phyloP scores from a whole-genome alignment of 2,329 filamentous ascomycete genomes.

The Aspergillus sclerotialis region DNA sequence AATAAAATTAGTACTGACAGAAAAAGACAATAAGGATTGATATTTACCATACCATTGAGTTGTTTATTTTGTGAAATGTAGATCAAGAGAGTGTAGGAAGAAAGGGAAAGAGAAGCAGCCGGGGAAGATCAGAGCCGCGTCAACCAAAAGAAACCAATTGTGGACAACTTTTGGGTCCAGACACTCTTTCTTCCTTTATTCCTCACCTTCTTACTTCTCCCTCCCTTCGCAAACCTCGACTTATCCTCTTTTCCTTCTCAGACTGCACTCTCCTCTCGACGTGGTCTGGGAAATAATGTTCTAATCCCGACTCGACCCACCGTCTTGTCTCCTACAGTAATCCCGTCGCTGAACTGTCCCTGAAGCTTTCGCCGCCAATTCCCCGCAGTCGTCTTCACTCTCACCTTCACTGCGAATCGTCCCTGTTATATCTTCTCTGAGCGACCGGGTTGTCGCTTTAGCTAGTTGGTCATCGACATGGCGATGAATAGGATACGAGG shows the following conservation, averaged over 20 bases:
- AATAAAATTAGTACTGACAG: too few relatives aligned
- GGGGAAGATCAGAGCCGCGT: too few relatives aligned
- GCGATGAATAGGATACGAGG: conserved; percentile 94
- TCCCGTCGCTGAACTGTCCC: too few relatives aligned
- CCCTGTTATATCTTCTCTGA: conserved; percentile 14
- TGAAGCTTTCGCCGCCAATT: conserved; percentile 21
- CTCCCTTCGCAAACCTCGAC: conserved; percentile 5
- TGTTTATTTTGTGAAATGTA: too few relatives aligned
- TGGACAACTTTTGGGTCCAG: conserved; percentile 25
- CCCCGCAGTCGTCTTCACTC: conserved; percentile 24
- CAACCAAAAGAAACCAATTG: conserved; percentile 23
- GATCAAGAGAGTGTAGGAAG: too few relatives aligned
- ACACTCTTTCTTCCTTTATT: conserved; percentile 13
- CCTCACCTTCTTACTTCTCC: conserved; percentile 6
- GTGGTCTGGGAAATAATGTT: conserved; percentile 6
- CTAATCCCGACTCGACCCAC: conserved; percentile 6
- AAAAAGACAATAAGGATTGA: too few relatives aligned
- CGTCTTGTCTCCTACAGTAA: conserved; percentile 6
- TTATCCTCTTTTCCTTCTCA: conserved; percentile 4
- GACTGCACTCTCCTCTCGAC: conserved; percentile 2
- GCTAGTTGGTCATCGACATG: conserved; percentile 47
- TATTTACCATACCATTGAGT: too few relatives aligned
- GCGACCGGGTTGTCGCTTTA: conserved; percentile 32
- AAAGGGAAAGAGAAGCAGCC: too few relatives aligned
- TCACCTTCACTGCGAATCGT: conserved; percentile 6